phyloP scores from a whole-genome alignment of 106 monocot species.

The Acorus calamus region DNA sequence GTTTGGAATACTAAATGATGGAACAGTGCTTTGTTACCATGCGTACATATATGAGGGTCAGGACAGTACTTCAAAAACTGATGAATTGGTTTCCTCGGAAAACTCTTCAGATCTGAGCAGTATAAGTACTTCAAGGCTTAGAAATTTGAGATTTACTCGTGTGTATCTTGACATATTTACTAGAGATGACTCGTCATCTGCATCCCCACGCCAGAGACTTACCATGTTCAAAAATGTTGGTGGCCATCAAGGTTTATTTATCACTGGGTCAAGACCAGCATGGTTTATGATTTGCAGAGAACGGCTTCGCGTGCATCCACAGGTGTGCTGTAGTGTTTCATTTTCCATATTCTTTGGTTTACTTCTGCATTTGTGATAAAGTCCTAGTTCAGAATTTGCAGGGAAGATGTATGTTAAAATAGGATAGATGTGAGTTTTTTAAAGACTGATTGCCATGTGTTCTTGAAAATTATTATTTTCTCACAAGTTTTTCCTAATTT shows the following conservation, averaged over 20 bases:
- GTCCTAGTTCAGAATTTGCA: too few relatives aligned
- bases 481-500: too few relatives aligned
- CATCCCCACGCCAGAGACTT: slow-evolving; percentile 43
- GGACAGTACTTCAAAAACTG: slow-evolving; percentile 36
- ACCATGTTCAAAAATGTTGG: slow-evolving; percentile 78
- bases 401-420: too few relatives aligned
- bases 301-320: slow-evolving; percentile 84
- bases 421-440: not conserved
- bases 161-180: slow-evolving; percentile 42
- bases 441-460: not conserved
- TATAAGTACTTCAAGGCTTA: slow-evolving; percentile 45
- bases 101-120: slow-evolving; percentile 22
- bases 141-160: slow-evolving; percentile 88
- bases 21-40: slow-evolving; percentile 81
- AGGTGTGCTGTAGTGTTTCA: slow-evolving; percentile 24
- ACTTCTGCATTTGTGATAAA: too few relatives aligned
- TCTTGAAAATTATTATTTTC: slow-evolving; percentile 1
- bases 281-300: slow-evolving; percentile 94
- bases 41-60: slow-evolving; percentile 66
- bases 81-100: slow-evolving; percentile 24
- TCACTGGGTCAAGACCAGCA: slow-evolving; percentile 72
- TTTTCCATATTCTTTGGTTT: too few relatives aligned
- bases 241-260: slow-evolving; percentile 85
- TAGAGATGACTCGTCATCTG: slow-evolving; percentile 41
- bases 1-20: slow-evolving; percentile 83